Conservation (phyloP, 2,329 filamentous ascomycete genomes). For the Thermothelomyces thermophilus region DNA sequence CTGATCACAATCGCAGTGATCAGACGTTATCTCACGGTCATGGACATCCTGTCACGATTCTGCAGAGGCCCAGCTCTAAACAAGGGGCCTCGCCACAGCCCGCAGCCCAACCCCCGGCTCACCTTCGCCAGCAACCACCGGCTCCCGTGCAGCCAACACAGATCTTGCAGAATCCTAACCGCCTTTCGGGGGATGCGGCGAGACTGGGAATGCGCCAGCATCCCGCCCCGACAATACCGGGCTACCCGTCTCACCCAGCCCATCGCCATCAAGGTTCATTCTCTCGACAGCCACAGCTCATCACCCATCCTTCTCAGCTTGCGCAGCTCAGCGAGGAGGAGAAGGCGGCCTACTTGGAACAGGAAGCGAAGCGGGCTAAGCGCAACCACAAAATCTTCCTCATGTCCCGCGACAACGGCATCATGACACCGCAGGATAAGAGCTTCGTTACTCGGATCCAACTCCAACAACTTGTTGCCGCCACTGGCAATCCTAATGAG, state of each 20-base stretch:
- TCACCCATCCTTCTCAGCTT: conserved; percentile 64
- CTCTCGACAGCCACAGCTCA: conserved; percentile 47
- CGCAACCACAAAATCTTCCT: conserved; percentile 97
- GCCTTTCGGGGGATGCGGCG: conserved; percentile 45
- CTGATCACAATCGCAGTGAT: conserved; percentile 12
- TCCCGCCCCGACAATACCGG: conserved; percentile 26
- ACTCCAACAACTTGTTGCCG: conserved; percentile 88
- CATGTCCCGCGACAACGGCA: conserved; percentile 84
- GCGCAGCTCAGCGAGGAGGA: conserved; percentile 77
- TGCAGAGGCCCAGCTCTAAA: conserved; percentile 47
- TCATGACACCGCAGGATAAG: conserved; percentile 99
- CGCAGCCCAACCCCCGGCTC: conserved; percentile 26
- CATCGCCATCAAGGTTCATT: conserved; percentile 48
- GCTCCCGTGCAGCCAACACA: conserved; percentile 57
- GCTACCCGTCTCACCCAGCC: conserved; percentile 25
- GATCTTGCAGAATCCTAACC: conserved; percentile 73
- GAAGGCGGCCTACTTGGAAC: conserved; percentile 73
- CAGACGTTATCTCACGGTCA: conserved; percentile 31
- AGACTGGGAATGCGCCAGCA: conserved; percentile 31
- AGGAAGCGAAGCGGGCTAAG: conserved; percentile 92
- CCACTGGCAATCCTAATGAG: conserved; percentile 80
- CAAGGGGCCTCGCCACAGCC: conserved; percentile 33
- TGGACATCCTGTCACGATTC: conserved; percentile 47
- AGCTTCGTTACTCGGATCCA: conserved; percentile 99
- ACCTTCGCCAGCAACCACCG: conserved; percentile 26